Evolutionary conservation across 495 filamentous ascomycete species (phyloP), one percentile per base, ranked within the genome.

Genomic region (Wilcoxina mikolae): DNA sequence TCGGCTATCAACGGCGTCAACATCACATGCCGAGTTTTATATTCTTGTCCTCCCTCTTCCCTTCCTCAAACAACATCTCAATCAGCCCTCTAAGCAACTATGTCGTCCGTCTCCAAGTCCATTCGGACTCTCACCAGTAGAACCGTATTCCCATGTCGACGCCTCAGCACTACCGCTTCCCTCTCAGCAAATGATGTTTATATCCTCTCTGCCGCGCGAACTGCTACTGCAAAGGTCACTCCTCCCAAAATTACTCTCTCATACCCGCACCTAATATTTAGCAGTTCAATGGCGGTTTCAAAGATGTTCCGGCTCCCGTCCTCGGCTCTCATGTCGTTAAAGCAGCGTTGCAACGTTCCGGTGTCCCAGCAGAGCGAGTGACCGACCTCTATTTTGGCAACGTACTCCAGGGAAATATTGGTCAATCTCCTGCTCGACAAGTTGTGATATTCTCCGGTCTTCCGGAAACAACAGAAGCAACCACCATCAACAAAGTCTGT

Each of bases 401-500:
- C 69, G 91, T 95, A n/a, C 76, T 95, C 18, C 81, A 87, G 68
- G 90, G 76, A 15, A 74, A 75, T 41, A 74, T 87, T 17, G 91
- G 91, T 28, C 91, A 98, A 68, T 78, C 91, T 2, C 91, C 91
- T 0, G 89, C 91, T 18, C 82, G 91, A 27, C 91, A 98, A 71
- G 91, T 90, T 23, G 74, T 78, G 46, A 83, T 95, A 46, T 85
- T 86, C 61, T 83, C 91, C n/a, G 88, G 87, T 10, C 78, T 98
- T 7, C 74, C 85, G 1, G 69, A 76, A 7, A 78, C 74, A 4
- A 77, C 91, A 31, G 91, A 98, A 68, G 81, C 88, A 20, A 77
- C 81, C 51, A 95, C 91, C 3, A 78, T 98, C 68, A 98, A 98
- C 73, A 98, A 98, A 67, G 91, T 98, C 27, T 98, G 91, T 71